Evolutionary conservation across 208 protist species (phyloP), one percentile per base, ranked within the genome.

Genomic region (Porcisia deanei): DNA sequence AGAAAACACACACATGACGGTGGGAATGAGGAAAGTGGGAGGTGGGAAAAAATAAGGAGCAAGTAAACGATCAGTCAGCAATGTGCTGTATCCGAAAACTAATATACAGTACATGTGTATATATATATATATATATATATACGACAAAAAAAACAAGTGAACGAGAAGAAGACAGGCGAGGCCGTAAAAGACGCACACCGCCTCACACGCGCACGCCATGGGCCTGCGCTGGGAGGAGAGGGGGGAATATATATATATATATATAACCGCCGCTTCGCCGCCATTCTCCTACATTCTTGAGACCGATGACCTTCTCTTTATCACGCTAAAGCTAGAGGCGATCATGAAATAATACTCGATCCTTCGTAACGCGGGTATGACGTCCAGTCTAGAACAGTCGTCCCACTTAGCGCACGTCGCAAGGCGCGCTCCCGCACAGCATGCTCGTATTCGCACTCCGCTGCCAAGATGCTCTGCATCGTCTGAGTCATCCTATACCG

Each of bases 351-450:
- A 34, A 72, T 3, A 6, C 25, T 10, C 30, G n/a, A 0, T 1
- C 1, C n/a, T 20, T 76, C 71, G 47, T 88, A 88, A 2, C 58
- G 30, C 12, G 53, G 66, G 70, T 91, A 93, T 10, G 73, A 75
- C n/a, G 57, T 7, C 80, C 79, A 85, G 2, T 88, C 75, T 16
- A 93, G 77, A 0, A 80, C 81, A 2, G 70, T 78, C 10, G 84
- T 70, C 1, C 67, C 76, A 22, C 61, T 59, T 54, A 90, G 61
- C 67, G 88, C 84, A 0, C 75, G 77, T 20, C 43, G 30, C 65
- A 85, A 88, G 1, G 75, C 73, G 5, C 55, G 63, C 58, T 66
- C 54, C 52, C 81, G 66, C 45, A 66, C 55, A 10, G 71, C 70
- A 25, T 30, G 66, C 58, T 91, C 87, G 9, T 70, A 37, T 37